Evolutionary conservation across 1,139 yeast genomes (phyloP).

Genomic region (Pichia terricola): DNA sequence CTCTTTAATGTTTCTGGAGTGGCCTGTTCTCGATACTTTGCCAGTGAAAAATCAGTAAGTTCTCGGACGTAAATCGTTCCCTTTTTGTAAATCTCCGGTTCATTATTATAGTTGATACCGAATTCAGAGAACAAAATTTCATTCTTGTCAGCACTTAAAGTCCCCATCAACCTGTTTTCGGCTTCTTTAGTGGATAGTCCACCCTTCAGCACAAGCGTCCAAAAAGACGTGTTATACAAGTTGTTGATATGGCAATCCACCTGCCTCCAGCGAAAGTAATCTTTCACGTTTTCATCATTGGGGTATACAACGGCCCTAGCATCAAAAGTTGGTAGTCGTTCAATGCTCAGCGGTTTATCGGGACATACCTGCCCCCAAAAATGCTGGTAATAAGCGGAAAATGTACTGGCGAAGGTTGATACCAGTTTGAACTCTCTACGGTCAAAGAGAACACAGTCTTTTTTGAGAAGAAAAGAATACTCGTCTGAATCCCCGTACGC

Average conservation of each 20-base stretch:
- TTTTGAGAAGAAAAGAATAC: constrained; percentile 68
- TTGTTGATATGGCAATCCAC: constrained; percentile 96
- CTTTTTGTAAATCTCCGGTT: constrained; percentile 77
- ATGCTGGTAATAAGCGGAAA: constrained; percentile 64
- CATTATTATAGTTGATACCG: constrained; percentile 83
- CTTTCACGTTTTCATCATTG: constrained; percentile 46
- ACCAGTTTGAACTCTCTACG: constrained; percentile 73
- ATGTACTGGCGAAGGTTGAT: constrained; percentile 72
- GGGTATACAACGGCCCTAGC: constrained; percentile 89
- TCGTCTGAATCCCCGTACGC: constrained; percentile 97
- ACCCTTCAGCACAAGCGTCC: constrained; percentile 75
- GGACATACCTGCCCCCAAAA: constrained; percentile 60
- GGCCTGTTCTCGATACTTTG: constrained; percentile 8
- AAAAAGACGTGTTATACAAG: constrained; percentile 84
- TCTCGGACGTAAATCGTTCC: constrained; percentile 71
- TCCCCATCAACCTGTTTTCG: constrained; percentile 62
- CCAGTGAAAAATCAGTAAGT: constrained; percentile 7
- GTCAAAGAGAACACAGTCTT: constrained; percentile 59
- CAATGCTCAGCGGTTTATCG: constrained; percentile 22
- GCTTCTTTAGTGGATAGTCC: constrained; percentile 68
- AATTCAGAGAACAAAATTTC: constrained; percentile 72
- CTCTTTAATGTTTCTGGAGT: constrained; percentile 28
- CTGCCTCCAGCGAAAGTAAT: constrained; percentile 91
- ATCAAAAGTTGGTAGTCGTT: constrained; percentile 72
- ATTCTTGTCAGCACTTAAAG: constrained; percentile 74